Conservation (phyloP, 805 yeast species). For the Lipomyces sp. region DNA sequence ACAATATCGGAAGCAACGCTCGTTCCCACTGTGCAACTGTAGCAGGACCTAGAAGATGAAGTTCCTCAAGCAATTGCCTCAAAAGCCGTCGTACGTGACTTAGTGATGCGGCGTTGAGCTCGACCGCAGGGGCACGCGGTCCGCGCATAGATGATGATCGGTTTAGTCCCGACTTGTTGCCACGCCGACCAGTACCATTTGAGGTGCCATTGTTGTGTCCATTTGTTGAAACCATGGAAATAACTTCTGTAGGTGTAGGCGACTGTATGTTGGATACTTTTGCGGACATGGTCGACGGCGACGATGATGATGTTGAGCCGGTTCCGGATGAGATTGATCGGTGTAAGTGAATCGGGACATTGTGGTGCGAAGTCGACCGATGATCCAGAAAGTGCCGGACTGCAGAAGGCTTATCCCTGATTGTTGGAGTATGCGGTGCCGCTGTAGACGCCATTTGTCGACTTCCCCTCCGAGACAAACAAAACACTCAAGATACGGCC, state of each 20-base stretch:
- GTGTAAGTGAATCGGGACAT: slow-evolving; percentile 19
- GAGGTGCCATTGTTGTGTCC: background rate
- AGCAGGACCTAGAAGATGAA: slow-evolving; percentile 50
- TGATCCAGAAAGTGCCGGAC: slow-evolving; percentile 32
- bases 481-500: background rate
- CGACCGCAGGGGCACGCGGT: slow-evolving; percentile 45
- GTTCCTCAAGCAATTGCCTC: slow-evolving; percentile 65
- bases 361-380: slow-evolving; percentile 13
- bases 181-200: background rate
- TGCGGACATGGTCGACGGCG: slow-evolving; percentile 1
- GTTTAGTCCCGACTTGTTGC: slow-evolving; percentile 19
- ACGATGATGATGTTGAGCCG: background rate
- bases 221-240: background rate
- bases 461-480: background rate
- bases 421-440: slow-evolving; percentile 22
- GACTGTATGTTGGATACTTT: background rate
- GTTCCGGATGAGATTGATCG: slow-evolving; percentile 13
- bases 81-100: slow-evolving; percentile 58
- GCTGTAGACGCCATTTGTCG: slow-evolving; percentile 26
- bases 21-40: slow-evolving; percentile 63
- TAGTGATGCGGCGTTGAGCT: slow-evolving; percentile 41
- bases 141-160: slow-evolving; percentile 37
- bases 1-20: slow-evolving; percentile 57
- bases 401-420: slow-evolving; percentile 33
- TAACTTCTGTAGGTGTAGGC: background rate